These are phyloP conservation scores for Komagataella phaffii DNA, from an alignment of 805 yeast genomes.

Conservation along the genomic window DNA sequence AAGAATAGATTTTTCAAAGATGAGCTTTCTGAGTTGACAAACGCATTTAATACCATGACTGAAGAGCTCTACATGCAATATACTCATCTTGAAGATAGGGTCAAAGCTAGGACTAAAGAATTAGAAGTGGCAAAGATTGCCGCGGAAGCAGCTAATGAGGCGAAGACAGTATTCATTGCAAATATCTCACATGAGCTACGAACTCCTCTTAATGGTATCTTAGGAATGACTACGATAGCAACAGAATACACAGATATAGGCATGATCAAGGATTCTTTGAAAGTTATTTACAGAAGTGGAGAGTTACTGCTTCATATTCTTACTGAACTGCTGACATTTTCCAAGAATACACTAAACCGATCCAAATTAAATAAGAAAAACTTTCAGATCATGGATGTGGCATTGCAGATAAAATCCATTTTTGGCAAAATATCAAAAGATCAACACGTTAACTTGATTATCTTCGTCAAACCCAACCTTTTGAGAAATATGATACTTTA, in stretches of 20 bases:
- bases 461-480: conserved; percentile 48
- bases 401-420: conserved; percentile 73
- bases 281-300: conserved; percentile 81
- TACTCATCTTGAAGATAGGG: conserved; percentile 76
- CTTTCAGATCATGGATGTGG: conserved; percentile 69
- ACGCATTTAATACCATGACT: conserved; percentile 85
- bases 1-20: conserved; percentile 48
- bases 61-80: conserved; percentile 80
- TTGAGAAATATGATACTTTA: conserved; percentile 51
- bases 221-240: conserved; percentile 91
- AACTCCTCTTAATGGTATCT: conserved; percentile 90
- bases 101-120: conserved; percentile 73
- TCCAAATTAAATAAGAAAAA: conserved; percentile 74
- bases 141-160: conserved; percentile 84
- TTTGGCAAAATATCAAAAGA: conserved; percentile 71
- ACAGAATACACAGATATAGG: conserved; percentile 69
- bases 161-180: conserved; percentile 88
- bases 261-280: conserved; percentile 61
- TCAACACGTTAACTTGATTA: conserved; percentile 55
- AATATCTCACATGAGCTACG: conserved; percentile 89
- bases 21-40: conserved; percentile 79
- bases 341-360: conserved; percentile 80
- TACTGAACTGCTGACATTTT: conserved; percentile 82
- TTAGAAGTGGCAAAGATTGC: conserved; percentile 70
- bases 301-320: conserved; percentile 79